A percentile compares a stretch with the other conserved stretches of the same genome.
phyloP scores from a whole-genome alignment of 1,284 basidiomycete genomes.

The Ustilago hordei region DNA sequence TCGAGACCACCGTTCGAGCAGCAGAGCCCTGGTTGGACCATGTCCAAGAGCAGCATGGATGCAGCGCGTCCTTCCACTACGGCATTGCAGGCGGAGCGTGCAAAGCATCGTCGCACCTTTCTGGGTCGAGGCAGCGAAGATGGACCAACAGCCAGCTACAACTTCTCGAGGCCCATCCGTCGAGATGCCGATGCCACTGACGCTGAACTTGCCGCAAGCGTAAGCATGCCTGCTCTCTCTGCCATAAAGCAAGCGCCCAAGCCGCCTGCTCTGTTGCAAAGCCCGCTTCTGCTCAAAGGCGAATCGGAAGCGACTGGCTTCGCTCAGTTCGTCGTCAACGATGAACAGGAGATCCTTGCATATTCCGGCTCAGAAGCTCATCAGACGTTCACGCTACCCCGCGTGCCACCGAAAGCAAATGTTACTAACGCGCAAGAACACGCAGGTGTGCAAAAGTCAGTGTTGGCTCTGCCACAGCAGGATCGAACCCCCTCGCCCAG shows the following conservation, averaged over 20 bases:
- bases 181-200: constrained; percentile 9
- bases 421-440: neutral
- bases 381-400: constrained; percentile 10
- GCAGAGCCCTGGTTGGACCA: constrained; percentile 33
- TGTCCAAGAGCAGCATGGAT: constrained; percentile 18
- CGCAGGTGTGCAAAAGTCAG: constrained; percentile 13
- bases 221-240: constrained; percentile 24
- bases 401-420: neutral
- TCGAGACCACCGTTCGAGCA: constrained; percentile 23
- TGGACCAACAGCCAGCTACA: constrained; percentile 18
- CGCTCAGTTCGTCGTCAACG: constrained; percentile 26
- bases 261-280: constrained; percentile 23
- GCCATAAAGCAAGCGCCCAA: constrained; percentile 15
- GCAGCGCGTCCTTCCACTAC: constrained; percentile 3
- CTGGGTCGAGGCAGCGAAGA: constrained; percentile 23
- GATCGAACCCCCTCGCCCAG: constrained; percentile 6
- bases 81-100: constrained; percentile 19
- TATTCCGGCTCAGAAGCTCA: constrained; percentile 28
- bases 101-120: constrained; percentile 32
- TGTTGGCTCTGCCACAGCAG: constrained; percentile 11
- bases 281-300: constrained; percentile 39
- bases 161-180: constrained; percentile 42
- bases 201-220: constrained; percentile 8
- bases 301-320: constrained; percentile 30
- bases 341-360: constrained; percentile 28